These are phyloP conservation scores for Halophytophthora batemanensis DNA, from an alignment of 352 stramenopile genomes.

Conservation along the genomic window DNA sequence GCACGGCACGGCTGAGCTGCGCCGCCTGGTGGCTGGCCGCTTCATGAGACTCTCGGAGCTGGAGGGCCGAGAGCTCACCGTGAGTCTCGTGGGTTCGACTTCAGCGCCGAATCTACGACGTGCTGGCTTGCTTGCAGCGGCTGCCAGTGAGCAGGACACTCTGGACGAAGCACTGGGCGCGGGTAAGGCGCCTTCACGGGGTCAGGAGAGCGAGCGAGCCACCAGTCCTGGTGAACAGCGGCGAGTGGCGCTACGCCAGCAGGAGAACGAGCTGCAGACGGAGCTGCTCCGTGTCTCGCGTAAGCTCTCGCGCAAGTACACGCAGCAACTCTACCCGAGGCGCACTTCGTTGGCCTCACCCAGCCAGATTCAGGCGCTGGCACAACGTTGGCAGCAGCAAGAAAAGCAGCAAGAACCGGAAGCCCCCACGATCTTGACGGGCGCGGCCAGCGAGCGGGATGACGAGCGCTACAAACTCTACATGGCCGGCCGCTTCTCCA, in stretches of 20 bases:
- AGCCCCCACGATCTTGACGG: slow-evolving; percentile 11
- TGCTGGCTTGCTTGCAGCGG: slow-evolving; percentile 15
- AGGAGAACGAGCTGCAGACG: slow-evolving; percentile 39
- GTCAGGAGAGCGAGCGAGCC: slow-evolving; percentile 1
- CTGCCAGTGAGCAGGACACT: slow-evolving; percentile 11
- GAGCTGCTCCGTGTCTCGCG: slow-evolving; percentile 57
- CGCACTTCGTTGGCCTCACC: slow-evolving; percentile 13
- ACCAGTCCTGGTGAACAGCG: slow-evolving; percentile 14
- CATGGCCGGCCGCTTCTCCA: slow-evolving; percentile 52
- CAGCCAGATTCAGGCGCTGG: slow-evolving; percentile 35
- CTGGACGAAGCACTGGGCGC: slow-evolving; percentile 12
- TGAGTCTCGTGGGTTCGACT: slow-evolving; percentile 15
- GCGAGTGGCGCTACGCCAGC: slow-evolving; percentile 22
- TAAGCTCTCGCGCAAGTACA: slow-evolving; percentile 76
- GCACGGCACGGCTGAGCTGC: slow-evolving; percentile 31
- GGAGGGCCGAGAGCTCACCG: slow-evolving; percentile 15
- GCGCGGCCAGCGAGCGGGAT: slow-evolving; percentile 20
- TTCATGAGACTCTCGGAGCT: slow-evolving; percentile 27
- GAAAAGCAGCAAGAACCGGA: slow-evolving; percentile 29
- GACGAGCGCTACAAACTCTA: slow-evolving; percentile 49
- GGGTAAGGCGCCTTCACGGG: background rate
- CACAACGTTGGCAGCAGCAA: slow-evolving; percentile 41
- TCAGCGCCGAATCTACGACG: slow-evolving; percentile 27
- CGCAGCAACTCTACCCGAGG: slow-evolving; percentile 37
- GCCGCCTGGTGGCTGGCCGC: slow-evolving; percentile 39